Evolutionary conservation across 2,329 filamentous ascomycete species (phyloP), one percentile per base, ranked within the genome.

Genomic region (Penicillium sp.): DNA sequence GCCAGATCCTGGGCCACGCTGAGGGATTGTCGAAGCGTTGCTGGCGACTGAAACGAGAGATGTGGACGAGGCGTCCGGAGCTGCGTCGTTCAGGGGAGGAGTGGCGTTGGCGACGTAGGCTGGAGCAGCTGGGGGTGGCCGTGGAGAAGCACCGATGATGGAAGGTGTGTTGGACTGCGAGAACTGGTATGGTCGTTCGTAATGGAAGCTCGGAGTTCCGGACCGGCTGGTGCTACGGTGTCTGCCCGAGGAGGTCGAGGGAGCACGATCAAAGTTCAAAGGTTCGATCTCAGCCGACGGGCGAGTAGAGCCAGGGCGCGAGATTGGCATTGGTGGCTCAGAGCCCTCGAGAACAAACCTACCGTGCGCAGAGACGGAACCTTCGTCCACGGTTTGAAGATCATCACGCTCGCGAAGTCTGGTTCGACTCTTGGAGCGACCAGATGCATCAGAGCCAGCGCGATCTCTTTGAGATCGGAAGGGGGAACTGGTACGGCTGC

Each of bases 391-490:
- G n/a, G 79, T 75, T 55, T 78, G 77, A 3, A 82, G 65, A 59
- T 84, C 82, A 48, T 84, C 81, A 29, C 79, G 79, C 34, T 84
- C 81, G 27, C 79, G 78, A 54, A 78, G 75, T 42, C 77, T 72
- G 41, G 74, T 72, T 40, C 80, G 79, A 64, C 82, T 85, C 57
- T 79, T 79, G 7, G 82, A 84, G 27, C 82, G 78, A 27, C 76
- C 77, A 48, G 77, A 79, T 3, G 78, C 73, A 50, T 80, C 78
- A 6, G 83, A 85, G 57, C 77, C 79, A 5, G 83, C 83, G 46
- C 83, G 79, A 56, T 82, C 79, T 47, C 82, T 74, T 27, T 68
- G 72, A 18, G 72, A 72, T 45, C 68, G 69, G 58, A 69, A 70
- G 54, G 79, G 71, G 5, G 70, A 74, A 31, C 60, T 58, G 13